Evolutionary conservation across 768 basidiomycete genomes (phyloP), one percentile per base, ranked within the genome.

Genomic region (Phanerochaete sordida): DNA sequence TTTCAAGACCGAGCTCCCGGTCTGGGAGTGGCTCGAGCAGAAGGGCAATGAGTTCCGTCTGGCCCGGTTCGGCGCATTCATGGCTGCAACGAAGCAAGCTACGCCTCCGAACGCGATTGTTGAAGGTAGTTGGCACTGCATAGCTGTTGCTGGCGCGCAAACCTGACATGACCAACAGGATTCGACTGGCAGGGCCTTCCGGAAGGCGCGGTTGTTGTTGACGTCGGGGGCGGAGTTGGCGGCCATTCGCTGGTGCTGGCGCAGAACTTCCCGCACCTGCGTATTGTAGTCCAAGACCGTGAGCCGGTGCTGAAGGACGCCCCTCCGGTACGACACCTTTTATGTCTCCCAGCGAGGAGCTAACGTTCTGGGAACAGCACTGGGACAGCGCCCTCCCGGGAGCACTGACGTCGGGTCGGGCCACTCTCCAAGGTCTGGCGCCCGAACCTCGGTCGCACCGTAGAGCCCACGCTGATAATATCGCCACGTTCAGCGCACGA

Each of bases 151-250:
- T 39, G 19, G 19, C 11, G 9, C 37, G 37, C 11, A 31, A 23
- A 39, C 37, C 30, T 50, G 49, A 26, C 8, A n/a, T 23, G 9
- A 19, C 9, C 35, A 39, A 6, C 9, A 53, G 53, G 57, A 69
- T 76, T 69, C 58, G 69, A 68, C 15, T 76, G 68, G 69, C 37
- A 13, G 12, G 48, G n/a, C 0, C 57, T 75, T 16, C 57, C 62
- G 5, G 26, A 54, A 12, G 69, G 65, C 11, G 55, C 62, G 0
- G n/a, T 68, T 2, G 58, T 76, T n/a, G 72, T 75, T n/a, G 75
- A 75, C 54, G 72, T 76, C 11, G 74, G 74, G 1, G 72, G 72
- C 1, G 73, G 73, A 0, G 58, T 74, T 30, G 74, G 74, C 9
- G 47, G 62, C 12, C 54, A 63, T 15, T 48, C 67, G 1, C 33